Evolutionary conservation across 2,329 filamentous ascomycete genomes (phyloP), one percentile per base, ranked within the genome.

Genomic region (Aspergillus vadensis): DNA sequence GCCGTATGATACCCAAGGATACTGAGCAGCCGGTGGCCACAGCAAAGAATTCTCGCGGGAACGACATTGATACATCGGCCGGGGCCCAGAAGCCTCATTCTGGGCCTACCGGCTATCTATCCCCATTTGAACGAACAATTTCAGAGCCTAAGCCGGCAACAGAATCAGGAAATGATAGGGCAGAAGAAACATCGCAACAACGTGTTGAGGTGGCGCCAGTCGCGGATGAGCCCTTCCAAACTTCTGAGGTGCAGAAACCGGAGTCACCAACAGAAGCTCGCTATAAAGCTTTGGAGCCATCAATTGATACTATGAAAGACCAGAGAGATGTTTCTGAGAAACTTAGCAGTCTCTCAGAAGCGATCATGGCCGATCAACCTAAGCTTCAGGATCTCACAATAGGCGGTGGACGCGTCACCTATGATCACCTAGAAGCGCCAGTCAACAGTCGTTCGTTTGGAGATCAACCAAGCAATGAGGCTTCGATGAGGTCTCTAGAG

Each of bases 1-100:
- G 77, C 32, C 72, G 77, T 21, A 80, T 80, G 73, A 67, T 74
- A 7, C 73, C 69, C 2, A 65, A 63, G 52, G 49, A 59, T 51
- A 41, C 58, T 27, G 10, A 41, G 48, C 7, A 25, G 17, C 44
- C 44, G 9, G 41, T 53, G 47, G 32, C 25, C 36, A 12, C 27
- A 19, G 36, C 43, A 12, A 21, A 21, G 6, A 5, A 14, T 38
- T 25, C 15, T 21, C 25, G 30, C 6, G 32, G 58, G 19, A 62
- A 55, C 25, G 55, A 36, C 17, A 15, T 14, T 10, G 17, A 25
- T 9, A n/a, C 21, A 30, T n/a, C 54, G 54, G 8, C 52, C 36
- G 15, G 63, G 47, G 14, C 23, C 5, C 32, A 25, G 7, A 44
- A 43, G 10, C 21, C 10, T 15, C 10, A 39, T 19, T 48, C 32